Evolutionary conservation across 345 rosid species (phyloP).

Genomic region (Rhodamnia rubescens): DNA sequence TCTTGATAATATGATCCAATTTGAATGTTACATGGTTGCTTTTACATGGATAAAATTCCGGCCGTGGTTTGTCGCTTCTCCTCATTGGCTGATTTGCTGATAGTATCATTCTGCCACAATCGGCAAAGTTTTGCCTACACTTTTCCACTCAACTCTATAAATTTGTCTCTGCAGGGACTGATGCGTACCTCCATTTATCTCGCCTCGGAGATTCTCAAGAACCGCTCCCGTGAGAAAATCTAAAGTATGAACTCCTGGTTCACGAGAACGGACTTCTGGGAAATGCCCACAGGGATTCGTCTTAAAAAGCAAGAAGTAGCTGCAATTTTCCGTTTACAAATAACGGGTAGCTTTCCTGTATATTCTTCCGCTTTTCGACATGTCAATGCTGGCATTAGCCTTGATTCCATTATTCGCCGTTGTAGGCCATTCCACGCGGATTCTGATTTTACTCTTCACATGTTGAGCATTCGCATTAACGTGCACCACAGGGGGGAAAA

Average conservation of each 20-base stretch:
- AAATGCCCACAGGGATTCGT: neutral
- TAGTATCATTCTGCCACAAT: neutral
- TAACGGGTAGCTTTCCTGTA: neutral
- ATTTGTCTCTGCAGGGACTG: constrained; percentile 47
- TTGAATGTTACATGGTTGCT: neutral
- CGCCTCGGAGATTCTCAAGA: constrained; percentile 65
- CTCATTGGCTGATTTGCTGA: neutral
- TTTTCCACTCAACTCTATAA: neutral
- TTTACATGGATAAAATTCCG: neutral
- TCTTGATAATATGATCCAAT: neutral
- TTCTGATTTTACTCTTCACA: neutral
- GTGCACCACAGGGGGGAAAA: neutral
- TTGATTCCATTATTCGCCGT: neutral
- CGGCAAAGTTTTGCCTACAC: neutral
- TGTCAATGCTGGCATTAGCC: neutral
- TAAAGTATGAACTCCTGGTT: neutral
- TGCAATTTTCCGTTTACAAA: neutral
- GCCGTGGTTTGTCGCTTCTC: neutral
- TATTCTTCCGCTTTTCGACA: neutral
- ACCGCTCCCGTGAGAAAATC: constrained; percentile 44
- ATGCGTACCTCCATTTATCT: constrained; percentile 67
- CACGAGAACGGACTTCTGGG: neutral
- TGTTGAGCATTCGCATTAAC: neutral
- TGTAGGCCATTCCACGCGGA: neutral
- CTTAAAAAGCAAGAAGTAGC: neutral